Evolutionary conservation across 2,329 filamentous ascomycete genomes (phyloP).

Genomic region (Acrocalymma vagum): DNA sequence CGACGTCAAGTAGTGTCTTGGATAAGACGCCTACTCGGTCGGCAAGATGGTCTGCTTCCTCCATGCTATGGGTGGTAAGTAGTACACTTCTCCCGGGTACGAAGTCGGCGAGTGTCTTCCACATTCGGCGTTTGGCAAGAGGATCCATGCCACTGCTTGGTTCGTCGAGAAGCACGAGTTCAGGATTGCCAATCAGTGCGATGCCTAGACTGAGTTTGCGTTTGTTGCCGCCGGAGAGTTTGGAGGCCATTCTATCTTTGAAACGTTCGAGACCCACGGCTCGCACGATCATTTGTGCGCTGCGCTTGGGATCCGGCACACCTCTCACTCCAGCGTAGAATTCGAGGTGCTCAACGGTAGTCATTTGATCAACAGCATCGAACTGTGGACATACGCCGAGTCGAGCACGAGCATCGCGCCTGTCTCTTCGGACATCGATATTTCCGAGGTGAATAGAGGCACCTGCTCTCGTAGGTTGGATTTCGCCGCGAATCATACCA

Average conservation of each 20-base stretch:
- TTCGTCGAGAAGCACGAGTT: constrained; percentile 85
- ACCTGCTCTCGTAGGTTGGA: constrained; percentile 70
- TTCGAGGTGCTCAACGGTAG: constrained; percentile 79
- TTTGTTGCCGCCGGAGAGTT: constrained; percentile 87
- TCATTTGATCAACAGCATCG: constrained; percentile 84
- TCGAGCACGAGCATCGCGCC: constrained; percentile 73
- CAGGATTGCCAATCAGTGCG: constrained; percentile 87
- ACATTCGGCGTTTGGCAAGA: constrained; percentile 87
- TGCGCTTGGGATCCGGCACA: constrained; percentile 75
- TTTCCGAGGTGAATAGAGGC: constrained; percentile 81
- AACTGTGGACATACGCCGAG: constrained; percentile 83
- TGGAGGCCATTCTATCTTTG: constrained; percentile 74
- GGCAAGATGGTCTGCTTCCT: constrained; percentile 87
- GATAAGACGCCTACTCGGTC: constrained; percentile 83
- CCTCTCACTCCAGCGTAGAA: constrained; percentile 88
- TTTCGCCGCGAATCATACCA: constrained; percentile 82
- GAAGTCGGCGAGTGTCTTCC: constrained; percentile 78
- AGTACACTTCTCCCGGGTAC: constrained; percentile 77
- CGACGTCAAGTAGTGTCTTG: constrained; percentile 76
- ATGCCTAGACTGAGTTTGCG: constrained; percentile 86
- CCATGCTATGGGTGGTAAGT: constrained; percentile 90
- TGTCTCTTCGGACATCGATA: constrained; percentile 72
- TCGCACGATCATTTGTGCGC: constrained; percentile 75
- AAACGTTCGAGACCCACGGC: constrained; percentile 80
- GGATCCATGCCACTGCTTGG: constrained; percentile 87